phyloP scores from a whole-genome alignment of 78 protist genomes.

The Emiliania huxleyi region DNA sequence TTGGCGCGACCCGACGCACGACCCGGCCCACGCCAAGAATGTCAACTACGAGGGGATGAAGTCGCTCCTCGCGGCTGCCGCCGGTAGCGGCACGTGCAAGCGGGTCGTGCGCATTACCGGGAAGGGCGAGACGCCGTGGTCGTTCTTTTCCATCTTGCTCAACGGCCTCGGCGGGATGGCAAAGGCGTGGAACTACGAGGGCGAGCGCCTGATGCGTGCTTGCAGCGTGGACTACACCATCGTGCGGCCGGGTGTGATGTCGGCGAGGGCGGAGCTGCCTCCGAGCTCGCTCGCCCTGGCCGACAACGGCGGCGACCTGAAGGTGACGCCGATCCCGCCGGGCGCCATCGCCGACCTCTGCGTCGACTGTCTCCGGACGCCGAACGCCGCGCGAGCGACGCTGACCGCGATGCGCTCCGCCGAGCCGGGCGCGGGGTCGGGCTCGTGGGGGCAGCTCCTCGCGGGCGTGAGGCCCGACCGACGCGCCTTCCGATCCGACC shows the following conservation, averaged over 20 bases:
- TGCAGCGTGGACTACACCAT: neutral
- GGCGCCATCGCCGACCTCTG: neutral
- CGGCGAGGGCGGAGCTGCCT: neutral
- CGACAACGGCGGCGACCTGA: conserved; percentile 4
- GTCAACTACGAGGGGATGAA: neutral
- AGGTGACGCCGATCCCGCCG: neutral
- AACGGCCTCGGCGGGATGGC: neutral
- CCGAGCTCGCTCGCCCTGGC: neutral
- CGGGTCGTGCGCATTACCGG: neutral
- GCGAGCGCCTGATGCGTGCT: neutral
- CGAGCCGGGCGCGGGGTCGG: neutral
- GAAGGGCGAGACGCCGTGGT: neutral
- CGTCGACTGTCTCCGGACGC: neutral
- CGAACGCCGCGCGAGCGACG: neutral
- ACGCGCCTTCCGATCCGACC: neutral
- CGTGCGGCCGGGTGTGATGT: neutral
- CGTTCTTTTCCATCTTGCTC: neutral
- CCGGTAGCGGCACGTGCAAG: neutral
- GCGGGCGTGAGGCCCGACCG: neutral
- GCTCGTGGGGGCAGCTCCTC: neutral
- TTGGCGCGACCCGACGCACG: neutral
- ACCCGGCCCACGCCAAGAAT: neutral
- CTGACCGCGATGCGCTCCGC: neutral
- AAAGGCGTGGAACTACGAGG: neutral
- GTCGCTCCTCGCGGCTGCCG: neutral